Conservation (phyloP, 768 basidiomycete genomes). For the Rhizopogon salebrosus region DNA sequence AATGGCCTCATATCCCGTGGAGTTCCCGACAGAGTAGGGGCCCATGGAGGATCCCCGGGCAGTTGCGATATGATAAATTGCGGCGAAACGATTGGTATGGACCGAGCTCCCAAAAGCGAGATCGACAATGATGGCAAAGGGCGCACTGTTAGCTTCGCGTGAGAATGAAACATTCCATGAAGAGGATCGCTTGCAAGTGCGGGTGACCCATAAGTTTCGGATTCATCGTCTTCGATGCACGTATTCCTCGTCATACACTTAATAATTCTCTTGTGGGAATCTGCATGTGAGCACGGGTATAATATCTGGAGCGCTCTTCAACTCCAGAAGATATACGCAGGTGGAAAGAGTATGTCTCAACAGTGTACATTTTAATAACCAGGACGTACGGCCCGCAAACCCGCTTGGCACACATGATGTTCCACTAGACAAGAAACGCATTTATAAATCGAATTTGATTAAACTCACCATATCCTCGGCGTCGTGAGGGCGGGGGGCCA, state of each 20-base stretch:
- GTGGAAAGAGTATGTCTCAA: constrained; percentile 35
- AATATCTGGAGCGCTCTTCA: not conserved
- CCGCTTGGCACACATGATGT: constrained; percentile 38
- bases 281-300: constrained; percentile 16
- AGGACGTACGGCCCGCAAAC: constrained; percentile 47
- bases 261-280: constrained; percentile 32
- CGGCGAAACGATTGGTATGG: constrained; percentile 27
- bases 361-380: constrained; percentile 44
- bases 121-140: constrained; percentile 33
- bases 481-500: constrained; percentile 19
- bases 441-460: not conserved
- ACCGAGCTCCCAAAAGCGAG: constrained; percentile 36
- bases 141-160: constrained; percentile 25
- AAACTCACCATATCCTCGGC: constrained; percentile 30
- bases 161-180: constrained; percentile 48
- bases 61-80: not conserved
- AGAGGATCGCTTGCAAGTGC: constrained; percentile 37
- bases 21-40: not conserved
- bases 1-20: constrained; percentile 1
- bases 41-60: not conserved
- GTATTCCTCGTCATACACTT: constrained; percentile 32
- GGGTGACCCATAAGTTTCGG: constrained; percentile 30
- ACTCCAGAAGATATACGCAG: constrained; percentile 14
- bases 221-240: constrained; percentile 24
- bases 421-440: constrained; percentile 24